Evolutionary conservation across 2,329 filamentous ascomycete species (phyloP), one percentile per base, ranked within the genome.

Genomic region (Zasmidium angulare): DNA sequence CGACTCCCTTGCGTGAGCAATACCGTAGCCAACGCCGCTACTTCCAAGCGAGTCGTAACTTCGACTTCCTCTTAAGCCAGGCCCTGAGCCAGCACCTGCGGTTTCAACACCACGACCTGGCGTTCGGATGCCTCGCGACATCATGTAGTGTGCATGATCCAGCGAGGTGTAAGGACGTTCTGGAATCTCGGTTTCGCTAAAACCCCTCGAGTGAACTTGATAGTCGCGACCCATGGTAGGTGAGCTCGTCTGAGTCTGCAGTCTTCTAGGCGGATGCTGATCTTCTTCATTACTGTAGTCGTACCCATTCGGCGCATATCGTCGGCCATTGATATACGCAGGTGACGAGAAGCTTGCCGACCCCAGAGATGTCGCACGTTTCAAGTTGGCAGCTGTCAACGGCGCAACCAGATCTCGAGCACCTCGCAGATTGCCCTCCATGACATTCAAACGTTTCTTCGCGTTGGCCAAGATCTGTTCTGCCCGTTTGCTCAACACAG

Each of bases 381-480:
- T 72, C 36, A 75, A 62, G 50, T 75, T 75, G n/a, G 73, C 73
- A 2, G 71, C 68, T 4, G 73, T 75, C 64, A 75, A 60, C 2
- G 73, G 72, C 14, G 68, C 64, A n/a, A 72, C 69, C 17, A 74
- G 62, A 51, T 74, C 72, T 68, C 91, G 85, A 26, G 91, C 93
- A 61, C 91, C 88, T 58, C 84, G 88, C 20, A 97, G 80, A 68
- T 97, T 97, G 40, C 89, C 91, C 76, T 97, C 93, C 92, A 97
- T 96, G 29, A 90, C 91, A 71, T 90, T 95, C 62, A 98, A 81
- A 67, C 92, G 84, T 73, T 87, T 88, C 78, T 97, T 97, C 29
- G 93, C 93, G 76, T 96, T 96, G 57, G 92, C 91, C 56, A 98
- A 81, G 71, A 97, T 97, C 70, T 93, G 82, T 72, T 97, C 93